Evolutionary conservation across 352 stramenopile genomes (phyloP).

Genomic region (Nothophytophthora sp.): DNA sequence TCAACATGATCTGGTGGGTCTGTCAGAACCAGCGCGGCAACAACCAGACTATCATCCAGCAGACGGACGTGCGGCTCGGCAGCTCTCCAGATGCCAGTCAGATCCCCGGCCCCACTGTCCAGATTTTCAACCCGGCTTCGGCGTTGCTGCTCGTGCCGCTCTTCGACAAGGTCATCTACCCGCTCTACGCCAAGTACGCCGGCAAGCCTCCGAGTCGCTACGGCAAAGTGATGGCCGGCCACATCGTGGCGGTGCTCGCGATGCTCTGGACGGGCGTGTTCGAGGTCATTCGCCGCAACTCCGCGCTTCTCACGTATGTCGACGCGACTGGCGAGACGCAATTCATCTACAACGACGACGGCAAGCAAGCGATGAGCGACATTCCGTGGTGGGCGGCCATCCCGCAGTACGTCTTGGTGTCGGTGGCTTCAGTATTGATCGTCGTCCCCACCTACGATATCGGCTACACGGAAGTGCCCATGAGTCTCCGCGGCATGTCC

Average conservation of each 20-base stretch:
- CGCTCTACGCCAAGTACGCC: slow-evolving; percentile 25
- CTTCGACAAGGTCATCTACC: slow-evolving; percentile 28
- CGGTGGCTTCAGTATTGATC: slow-evolving; percentile 33
- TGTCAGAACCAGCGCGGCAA: slow-evolving; percentile 55
- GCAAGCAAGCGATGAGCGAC: too few relatives aligned
- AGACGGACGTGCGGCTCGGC: slow-evolving; percentile 44
- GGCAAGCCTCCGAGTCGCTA: slow-evolving; percentile 33
- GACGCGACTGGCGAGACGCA: slow-evolving; percentile 1
- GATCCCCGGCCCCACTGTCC: slow-evolving; percentile 39
- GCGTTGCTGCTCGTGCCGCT: slow-evolving; percentile 34
- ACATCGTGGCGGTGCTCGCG: slow-evolving; percentile 24
- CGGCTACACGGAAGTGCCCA: slow-evolving; percentile 28
- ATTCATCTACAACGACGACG: slow-evolving; percentile 22
- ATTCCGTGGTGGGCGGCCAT: too few relatives aligned
- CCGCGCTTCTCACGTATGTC: slow-evolving; percentile 4
- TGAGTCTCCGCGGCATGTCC: slow-evolving; percentile 19
- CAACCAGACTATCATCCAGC: slow-evolving; percentile 58
- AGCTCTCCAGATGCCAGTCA: slow-evolving; percentile 25
- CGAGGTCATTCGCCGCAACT: slow-evolving; percentile 22
- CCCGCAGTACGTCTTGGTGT: slow-evolving; percentile 34
- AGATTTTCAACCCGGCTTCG: slow-evolving; percentile 33
- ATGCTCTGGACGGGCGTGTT: slow-evolving; percentile 31
- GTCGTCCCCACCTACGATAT: slow-evolving; percentile 30
- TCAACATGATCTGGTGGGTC: slow-evolving; percentile 47
- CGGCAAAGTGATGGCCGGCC: slow-evolving; percentile 25